Evolutionary conservation across 1,284 basidiomycete species (phyloP).

Genomic region (Xerocomus cyaneibrunnescens): DNA sequence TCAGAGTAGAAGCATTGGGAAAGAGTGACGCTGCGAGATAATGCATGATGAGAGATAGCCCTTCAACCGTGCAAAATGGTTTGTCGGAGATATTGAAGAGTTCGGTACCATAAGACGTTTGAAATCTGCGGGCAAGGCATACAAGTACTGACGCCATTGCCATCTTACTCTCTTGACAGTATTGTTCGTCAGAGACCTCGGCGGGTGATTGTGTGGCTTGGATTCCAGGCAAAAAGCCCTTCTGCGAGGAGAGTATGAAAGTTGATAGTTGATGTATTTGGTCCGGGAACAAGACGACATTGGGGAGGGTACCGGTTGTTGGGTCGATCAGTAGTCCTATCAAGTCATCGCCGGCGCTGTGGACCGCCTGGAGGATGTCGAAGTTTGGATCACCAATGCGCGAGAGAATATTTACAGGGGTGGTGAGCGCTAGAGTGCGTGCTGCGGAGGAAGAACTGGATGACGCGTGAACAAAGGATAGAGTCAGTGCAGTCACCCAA

Average conservation of each 20-base stretch:
- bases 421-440: conserved; percentile 17
- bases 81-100: conserved; percentile 30
- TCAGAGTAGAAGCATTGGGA: conserved; percentile 56
- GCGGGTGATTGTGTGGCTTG: conserved; percentile 26
- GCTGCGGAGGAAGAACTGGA: conserved; percentile 20
- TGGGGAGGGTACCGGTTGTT: conserved; percentile 42
- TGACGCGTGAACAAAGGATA: conserved; percentile 25
- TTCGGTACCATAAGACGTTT: conserved; percentile 31
- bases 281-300: conserved; percentile 46
- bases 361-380: conserved; percentile 37
- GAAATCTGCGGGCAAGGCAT: conserved; percentile 55
- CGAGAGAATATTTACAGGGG: conserved; percentile 21
- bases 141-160: conserved; percentile 55
- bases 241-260: conserved; percentile 39
- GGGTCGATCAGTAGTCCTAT: conserved; percentile 34
- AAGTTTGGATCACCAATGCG: conserved; percentile 29
- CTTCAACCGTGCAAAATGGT: conserved; percentile 46
- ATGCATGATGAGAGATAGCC: conserved; percentile 53
- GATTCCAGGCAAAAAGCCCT: conserved; percentile 40
- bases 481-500: conserved; percentile 32
- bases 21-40: conserved; percentile 56
- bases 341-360: conserved; percentile 36
- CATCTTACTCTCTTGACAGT: conserved; percentile 33
- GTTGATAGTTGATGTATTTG: conserved; percentile 38
- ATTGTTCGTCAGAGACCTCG: conserved; percentile 22